These are phyloP conservation scores for Tolypocladium album DNA, from an alignment of 2,329 filamentous ascomycete species.

Conservation along the genomic window DNA sequence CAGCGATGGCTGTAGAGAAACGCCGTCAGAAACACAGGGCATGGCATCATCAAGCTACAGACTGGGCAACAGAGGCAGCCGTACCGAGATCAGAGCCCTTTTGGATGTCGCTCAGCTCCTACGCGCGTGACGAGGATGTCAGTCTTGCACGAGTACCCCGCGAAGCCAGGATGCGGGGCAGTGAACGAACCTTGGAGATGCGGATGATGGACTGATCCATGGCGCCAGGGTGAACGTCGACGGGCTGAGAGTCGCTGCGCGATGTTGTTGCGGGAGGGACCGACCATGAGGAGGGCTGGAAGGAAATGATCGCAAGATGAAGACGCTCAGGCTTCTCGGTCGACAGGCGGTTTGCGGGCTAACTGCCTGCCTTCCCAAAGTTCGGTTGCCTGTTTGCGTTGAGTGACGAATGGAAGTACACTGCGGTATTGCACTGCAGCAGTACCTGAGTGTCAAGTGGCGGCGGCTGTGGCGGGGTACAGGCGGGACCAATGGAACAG, in stretches of 20 bases:
- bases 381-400: not conserved
- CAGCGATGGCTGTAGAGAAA: constrained; percentile 57
- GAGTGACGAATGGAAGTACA: not conserved
- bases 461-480: not conserved
- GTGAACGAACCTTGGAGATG: constrained; percentile 61
- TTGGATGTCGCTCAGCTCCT: constrained; percentile 83
- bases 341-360: not conserved
- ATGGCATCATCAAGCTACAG: not conserved
- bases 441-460: not conserved
- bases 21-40: not conserved
- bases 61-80: constrained; percentile 15
- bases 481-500: not conserved
- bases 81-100: constrained; percentile 73
- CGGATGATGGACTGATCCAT: constrained; percentile 77
- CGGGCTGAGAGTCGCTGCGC: constrained; percentile 1
- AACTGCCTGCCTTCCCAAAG: not conserved
- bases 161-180: constrained; percentile 14
- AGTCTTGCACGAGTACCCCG: constrained; percentile 1
- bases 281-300: constrained; percentile 4
- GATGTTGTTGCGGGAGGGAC: not conserved
- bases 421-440: not conserved
- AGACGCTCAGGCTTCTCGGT: not conserved
- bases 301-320: not conserved
- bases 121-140: constrained; percentile 3
- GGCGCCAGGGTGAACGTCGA: constrained; percentile 7